A percentile compares a stretch with the other conserved stretches of the same genome.
These are phyloP conservation scores for Drechslerella dactyloides DNA, from an alignment of 2,329 filamentous ascomycete species.

Conservation along the genomic window DNA sequence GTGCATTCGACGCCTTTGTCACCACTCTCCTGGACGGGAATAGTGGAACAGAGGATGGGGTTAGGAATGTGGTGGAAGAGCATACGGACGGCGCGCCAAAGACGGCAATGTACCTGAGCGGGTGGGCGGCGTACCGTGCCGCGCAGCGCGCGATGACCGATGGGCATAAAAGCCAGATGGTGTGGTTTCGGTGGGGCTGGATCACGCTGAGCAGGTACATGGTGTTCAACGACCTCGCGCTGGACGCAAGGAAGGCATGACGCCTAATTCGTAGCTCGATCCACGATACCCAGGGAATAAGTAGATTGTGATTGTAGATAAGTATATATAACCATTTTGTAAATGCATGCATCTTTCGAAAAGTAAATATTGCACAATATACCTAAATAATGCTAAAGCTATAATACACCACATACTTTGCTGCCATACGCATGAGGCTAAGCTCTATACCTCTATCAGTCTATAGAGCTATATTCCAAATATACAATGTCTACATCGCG, in stretches of 20 bases:
- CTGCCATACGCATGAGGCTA: too few species aligned
- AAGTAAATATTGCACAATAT: too few species aligned
- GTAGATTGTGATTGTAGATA: background rate
- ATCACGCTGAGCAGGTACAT: constrained; percentile 91
- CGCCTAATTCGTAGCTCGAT: background rate
- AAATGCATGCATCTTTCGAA: too few species aligned
- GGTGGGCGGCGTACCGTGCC: constrained; percentile 67
- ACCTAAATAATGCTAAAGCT: too few species aligned
- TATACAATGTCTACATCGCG: constrained; percentile 23
- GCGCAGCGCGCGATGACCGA: constrained; percentile 87
- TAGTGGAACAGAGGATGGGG: constrained; percentile 14
- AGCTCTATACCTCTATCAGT: too few species aligned
- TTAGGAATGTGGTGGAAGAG: constrained; percentile 19
- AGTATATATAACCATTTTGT: too few species aligned
- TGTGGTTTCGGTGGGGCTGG: constrained; percentile 98
- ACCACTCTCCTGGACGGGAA: constrained; percentile 65
- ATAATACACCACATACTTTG: too few species aligned
- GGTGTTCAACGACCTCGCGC: constrained; percentile 85
- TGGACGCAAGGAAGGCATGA: constrained; percentile 59
- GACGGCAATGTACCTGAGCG: constrained; percentile 70
- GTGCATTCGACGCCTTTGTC: constrained; percentile 74
- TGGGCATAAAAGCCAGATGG: constrained; percentile 94
- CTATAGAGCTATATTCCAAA: too few species aligned
- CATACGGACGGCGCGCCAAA: constrained; percentile 55
- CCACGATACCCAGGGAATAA: too few species aligned